Percentiles rank a stretch among this genome's conserved stretches.
These are phyloP conservation scores for Xylaria multiplex DNA, from an alignment of 2,329 filamentous ascomycete species.

Conservation along the genomic window DNA sequence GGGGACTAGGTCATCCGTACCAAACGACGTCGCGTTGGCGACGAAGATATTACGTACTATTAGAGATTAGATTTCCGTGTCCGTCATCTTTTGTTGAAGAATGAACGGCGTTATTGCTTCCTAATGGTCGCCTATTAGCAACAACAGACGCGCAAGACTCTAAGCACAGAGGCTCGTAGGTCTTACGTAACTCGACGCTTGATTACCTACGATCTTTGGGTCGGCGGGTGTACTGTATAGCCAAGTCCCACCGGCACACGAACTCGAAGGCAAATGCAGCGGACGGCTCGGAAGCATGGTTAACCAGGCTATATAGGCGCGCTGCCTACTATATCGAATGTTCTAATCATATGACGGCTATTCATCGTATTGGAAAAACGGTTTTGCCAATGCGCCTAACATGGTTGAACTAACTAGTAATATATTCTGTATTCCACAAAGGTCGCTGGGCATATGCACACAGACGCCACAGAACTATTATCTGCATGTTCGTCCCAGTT, in stretches of 20 bases:
- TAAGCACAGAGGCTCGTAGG: conserved; percentile 2
- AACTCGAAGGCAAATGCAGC: neutral
- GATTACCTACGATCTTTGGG: neutral
- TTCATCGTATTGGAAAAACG: neutral
- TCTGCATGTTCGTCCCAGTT: conserved; percentile 13
- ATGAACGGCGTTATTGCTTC: neutral
- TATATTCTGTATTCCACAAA: neutral
- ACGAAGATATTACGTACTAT: conserved; percentile 23
- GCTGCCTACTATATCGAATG: neutral
- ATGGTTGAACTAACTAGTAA: conserved; percentile 2
- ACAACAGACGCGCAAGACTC: conserved; percentile 19
- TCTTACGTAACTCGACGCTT: conserved; percentile 19
- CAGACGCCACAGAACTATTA: neutral
- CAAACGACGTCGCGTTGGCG: conserved; percentile 4
- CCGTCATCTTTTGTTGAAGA: conserved; percentile 1
- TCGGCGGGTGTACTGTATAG: neutral
- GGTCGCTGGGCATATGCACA: neutral
- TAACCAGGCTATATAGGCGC: conserved; percentile 2
- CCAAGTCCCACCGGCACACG: conserved; percentile 22
- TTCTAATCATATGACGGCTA: neutral
- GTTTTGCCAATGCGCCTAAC: neutral
- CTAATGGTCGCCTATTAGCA: neutral
- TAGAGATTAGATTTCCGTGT: conserved; percentile 1
- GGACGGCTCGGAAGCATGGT: neutral
- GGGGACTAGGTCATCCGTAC: conserved; percentile 9